A percentile compares a stretch with the other conserved stretches of the same genome.
phyloP scores from a whole-genome alignment of 1,284 basidiomycete genomes.

The Irpex sp. region DNA sequence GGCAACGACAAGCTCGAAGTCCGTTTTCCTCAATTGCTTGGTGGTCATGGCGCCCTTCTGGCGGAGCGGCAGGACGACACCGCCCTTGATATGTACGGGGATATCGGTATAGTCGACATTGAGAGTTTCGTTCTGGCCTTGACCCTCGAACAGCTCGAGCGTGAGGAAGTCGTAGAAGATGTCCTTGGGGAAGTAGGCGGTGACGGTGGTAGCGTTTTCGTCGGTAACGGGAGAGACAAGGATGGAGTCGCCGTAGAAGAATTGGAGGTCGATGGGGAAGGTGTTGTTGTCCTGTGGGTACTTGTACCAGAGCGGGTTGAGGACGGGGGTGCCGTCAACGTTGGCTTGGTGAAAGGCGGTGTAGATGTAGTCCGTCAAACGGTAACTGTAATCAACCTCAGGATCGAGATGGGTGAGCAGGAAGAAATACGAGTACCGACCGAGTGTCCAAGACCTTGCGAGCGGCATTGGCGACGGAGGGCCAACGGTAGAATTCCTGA shows the following conservation, averaged over 20 bases:
- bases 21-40: conserved; percentile 44
- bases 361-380: conserved; percentile 70
- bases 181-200: conserved; percentile 59
- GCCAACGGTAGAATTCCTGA: conserved; percentile 72
- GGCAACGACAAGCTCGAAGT: conserved; percentile 63
- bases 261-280: conserved; percentile 61
- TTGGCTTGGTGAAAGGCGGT: conserved; percentile 62
- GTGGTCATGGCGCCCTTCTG: conserved; percentile 57
- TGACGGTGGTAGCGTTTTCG: conserved; percentile 56
- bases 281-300: conserved; percentile 61
- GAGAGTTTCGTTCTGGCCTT: conserved; percentile 42
- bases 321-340: conserved; percentile 57
- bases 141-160: conserved; percentile 43
- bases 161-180: conserved; percentile 64
- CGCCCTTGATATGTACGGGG: conserved; percentile 60
- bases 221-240: conserved; percentile 67
- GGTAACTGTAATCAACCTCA: conserved; percentile 40
- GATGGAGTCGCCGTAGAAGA: conserved; percentile 64
- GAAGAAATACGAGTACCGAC: conserved; percentile 23
- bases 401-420: background rate
- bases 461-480: conserved; percentile 52
- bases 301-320: conserved; percentile 61
- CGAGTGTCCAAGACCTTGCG: conserved; percentile 58
- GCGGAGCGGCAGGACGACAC: conserved; percentile 54
- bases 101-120: conserved; percentile 56